A percentile compares a stretch with the other conserved stretches of the same genome.
Evolutionary conservation across 257 asterid species (phyloP).

Genomic region (Euphrasia confusa): DNA sequence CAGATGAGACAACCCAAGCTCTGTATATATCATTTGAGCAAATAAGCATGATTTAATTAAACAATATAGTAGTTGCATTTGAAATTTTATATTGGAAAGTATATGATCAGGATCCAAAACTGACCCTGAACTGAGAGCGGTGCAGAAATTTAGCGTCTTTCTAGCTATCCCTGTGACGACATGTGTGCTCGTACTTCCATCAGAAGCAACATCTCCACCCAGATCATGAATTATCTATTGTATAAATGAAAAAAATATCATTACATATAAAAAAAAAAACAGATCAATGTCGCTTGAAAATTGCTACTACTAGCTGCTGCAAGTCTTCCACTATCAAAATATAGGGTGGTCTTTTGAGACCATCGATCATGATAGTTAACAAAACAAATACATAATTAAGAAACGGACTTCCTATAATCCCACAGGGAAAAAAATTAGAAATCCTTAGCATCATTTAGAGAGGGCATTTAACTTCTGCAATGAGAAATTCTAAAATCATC

Average conservation of each 20-base stretch:
- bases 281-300: neutral
- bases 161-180: constrained; percentile 80
- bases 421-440: neutral
- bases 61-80: neutral
- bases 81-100: constrained; percentile 17
- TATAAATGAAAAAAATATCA: constrained; percentile 21
- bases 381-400: neutral
- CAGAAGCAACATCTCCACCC: constrained; percentile 79
- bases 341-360: neutral
- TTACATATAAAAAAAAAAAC: too few relatives aligned
- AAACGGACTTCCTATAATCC: neutral
- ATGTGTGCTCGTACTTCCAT: constrained; percentile 76
- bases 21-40: constrained; percentile 34
- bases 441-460: neutral
- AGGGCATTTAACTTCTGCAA: neutral
- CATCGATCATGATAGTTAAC: neutral
- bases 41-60: neutral
- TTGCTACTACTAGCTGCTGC: neutral
- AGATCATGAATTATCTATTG: constrained; percentile 67
- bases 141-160: constrained; percentile 74
- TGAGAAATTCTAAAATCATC: neutral
- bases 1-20: constrained; percentile 83
- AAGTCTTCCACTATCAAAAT: constrained; percentile 5
- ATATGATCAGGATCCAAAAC: constrained; percentile 25
- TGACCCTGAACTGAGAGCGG: constrained; percentile 94